phyloP scores from a whole-genome alignment of 2,329 filamentous ascomycete species.

The Basipetospora chlamydospora region DNA sequence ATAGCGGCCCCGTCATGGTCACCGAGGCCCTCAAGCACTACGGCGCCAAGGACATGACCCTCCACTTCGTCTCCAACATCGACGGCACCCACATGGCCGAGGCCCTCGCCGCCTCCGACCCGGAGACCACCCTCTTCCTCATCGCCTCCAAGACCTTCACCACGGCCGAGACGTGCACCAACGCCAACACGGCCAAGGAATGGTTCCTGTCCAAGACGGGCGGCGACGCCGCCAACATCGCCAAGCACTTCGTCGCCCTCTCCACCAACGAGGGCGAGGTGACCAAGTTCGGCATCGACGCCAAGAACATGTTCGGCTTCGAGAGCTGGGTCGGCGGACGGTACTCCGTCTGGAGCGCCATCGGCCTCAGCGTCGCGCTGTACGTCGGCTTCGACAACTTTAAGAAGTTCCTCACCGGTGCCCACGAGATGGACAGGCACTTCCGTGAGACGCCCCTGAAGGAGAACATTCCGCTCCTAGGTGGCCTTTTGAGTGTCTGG shows the following conservation, averaged over 20 bases:
- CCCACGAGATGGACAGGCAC: constrained; percentile 96
- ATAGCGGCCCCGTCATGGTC: constrained; percentile 92
- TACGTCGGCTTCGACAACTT: constrained; percentile 98
- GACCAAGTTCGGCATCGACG: constrained; percentile 96
- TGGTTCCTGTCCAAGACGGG: constrained; percentile 83
- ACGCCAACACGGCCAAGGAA: constrained; percentile 89
- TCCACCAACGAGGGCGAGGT: constrained; percentile 94
- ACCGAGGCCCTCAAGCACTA: constrained; percentile 95
- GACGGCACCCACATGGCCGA: constrained; percentile 97
- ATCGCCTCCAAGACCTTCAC: constrained; percentile 99
- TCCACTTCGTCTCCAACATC: constrained; percentile 99
- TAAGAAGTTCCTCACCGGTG: constrained; percentile 85
- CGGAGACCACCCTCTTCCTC: constrained; percentile 97
- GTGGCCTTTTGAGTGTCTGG: constrained; percentile 90
- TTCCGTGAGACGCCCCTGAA: constrained; percentile 82
- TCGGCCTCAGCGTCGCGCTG: constrained; percentile 83
- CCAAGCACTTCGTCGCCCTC: constrained; percentile 97
- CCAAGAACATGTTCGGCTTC: constrained; percentile 99
- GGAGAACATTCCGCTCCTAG: constrained; percentile 88
- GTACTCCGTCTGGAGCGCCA: constrained; percentile 98
- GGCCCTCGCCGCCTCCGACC: constrained; percentile 74
- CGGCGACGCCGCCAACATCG: constrained; percentile 72
- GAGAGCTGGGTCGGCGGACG: constrained; percentile 97
- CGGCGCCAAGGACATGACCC: constrained; percentile 67
- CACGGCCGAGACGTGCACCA: constrained; percentile 91